These are phyloP conservation scores for Pilobolus umbonatus DNA, from an alignment of 192 early-diverging fungal genomes.

Conservation along the genomic window DNA sequence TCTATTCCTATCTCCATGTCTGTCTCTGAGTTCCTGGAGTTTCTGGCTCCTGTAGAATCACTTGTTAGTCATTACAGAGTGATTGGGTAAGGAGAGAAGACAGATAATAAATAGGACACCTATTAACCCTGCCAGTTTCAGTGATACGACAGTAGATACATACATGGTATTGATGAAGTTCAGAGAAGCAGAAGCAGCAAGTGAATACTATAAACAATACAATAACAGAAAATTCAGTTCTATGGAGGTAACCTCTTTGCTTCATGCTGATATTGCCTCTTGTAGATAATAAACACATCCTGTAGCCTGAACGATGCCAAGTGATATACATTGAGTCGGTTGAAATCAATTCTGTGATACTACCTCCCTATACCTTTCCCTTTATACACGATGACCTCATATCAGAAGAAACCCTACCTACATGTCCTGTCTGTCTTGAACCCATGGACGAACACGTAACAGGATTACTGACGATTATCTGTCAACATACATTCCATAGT, in stretches of 20 bases:
- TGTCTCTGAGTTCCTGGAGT: slow-evolving; percentile 84
- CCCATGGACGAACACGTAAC: slow-evolving; percentile 86
- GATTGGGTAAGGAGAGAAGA: slow-evolving; percentile 39
- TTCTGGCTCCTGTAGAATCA: slow-evolving; percentile 65
- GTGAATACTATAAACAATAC: slow-evolving; percentile 70
- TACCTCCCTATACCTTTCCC: slow-evolving; percentile 54
- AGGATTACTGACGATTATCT: slow-evolving; percentile 87
- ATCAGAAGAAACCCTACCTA: slow-evolving; percentile 70
- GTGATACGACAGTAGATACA: slow-evolving; percentile 77
- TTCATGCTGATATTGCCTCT: neutral
- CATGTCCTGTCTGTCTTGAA: slow-evolving; percentile 96
- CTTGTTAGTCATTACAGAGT: slow-evolving; percentile 75
- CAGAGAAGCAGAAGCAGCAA: slow-evolving; percentile 49
- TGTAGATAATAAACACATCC: neutral
- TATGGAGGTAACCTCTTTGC: slow-evolving; percentile 53
- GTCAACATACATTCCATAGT: slow-evolving; percentile 97
- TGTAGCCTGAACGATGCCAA: slow-evolving; percentile 69
- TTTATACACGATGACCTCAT: slow-evolving; percentile 37
- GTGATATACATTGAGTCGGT: slow-evolving; percentile 78
- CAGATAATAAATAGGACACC: neutral
- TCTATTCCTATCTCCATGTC: slow-evolving; percentile 88
- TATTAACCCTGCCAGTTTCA: slow-evolving; percentile 5
- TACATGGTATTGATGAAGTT: slow-evolving; percentile 92
- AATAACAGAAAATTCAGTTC: slow-evolving; percentile 84
- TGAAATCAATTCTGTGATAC: slow-evolving; percentile 59